Evolutionary conservation across 1,284 basidiomycete species (phyloP).

Genomic region (Sporisorium reilianum): DNA sequence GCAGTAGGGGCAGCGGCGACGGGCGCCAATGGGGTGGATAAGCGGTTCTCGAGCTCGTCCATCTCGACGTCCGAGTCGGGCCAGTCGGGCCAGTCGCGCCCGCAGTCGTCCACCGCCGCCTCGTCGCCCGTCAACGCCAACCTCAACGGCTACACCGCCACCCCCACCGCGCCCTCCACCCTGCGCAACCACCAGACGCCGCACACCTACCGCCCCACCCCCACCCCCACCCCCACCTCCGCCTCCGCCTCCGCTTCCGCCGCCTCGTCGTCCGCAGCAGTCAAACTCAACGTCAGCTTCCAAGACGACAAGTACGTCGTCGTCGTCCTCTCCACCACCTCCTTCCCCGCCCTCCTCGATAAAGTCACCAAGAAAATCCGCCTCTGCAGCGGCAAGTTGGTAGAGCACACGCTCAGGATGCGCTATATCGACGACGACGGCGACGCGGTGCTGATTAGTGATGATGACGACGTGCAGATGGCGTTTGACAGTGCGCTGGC

Average conservation of each 20-base stretch:
- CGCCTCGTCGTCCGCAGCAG: constrained; percentile 41
- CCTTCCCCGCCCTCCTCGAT: constrained; percentile 84
- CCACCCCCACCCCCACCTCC: constrained; percentile 7
- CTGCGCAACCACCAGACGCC: neutral
- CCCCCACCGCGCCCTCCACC: neutral
- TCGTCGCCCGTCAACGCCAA: constrained; percentile 56
- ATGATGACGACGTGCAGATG: constrained; percentile 67
- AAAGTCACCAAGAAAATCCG: constrained; percentile 92
- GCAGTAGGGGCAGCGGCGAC: neutral
- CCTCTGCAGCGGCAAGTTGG: constrained; percentile 69
- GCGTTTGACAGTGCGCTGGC: constrained; percentile 54
- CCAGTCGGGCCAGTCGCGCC: constrained; percentile 46
- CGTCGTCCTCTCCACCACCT: constrained; percentile 81
- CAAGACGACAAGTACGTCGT: constrained; percentile 92
- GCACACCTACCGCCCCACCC: neutral
- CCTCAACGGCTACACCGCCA: neutral
- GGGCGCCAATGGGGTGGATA: constrained; percentile 20
- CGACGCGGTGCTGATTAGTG: constrained; percentile 62
- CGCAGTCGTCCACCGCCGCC: constrained; percentile 53
- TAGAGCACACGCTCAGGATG: constrained; percentile 40
- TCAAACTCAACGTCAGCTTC: constrained; percentile 76
- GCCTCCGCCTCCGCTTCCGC: neutral
- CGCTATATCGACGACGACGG: constrained; percentile 67
- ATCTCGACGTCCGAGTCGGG: constrained; percentile 55
- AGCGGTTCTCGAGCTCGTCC: constrained; percentile 54